These are phyloP conservation scores for Tricholoma furcatifolium DNA, from an alignment of 768 basidiomycete genomes.

Conservation along the genomic window DNA sequence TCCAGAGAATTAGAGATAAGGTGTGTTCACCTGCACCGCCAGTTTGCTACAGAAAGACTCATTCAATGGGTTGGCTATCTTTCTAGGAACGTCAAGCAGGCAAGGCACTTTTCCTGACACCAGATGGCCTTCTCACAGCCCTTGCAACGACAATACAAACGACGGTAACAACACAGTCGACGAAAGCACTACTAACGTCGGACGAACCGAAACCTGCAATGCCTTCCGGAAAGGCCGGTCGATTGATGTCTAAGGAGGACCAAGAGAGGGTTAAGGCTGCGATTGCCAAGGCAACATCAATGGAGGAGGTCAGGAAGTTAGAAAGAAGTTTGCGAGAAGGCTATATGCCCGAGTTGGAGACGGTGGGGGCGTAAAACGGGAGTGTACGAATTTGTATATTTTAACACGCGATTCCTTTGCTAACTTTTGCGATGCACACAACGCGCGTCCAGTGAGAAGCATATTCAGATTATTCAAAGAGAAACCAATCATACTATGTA, in stretches of 20 bases:
- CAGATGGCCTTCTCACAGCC: conserved; percentile 73
- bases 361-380: conserved; percentile 65
- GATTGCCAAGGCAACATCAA: conserved; percentile 86
- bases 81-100: conserved; percentile 77
- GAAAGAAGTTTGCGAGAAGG: conserved; percentile 85
- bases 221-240: conserved; percentile 67
- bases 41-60: conserved; percentile 23
- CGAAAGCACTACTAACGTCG: conserved; percentile 62
- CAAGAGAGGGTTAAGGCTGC: conserved; percentile 84
- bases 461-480: conserved; percentile 9
- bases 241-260: conserved; percentile 90
- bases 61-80: conserved; percentile 18
- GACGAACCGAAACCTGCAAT: conserved; percentile 75
- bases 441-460: conserved; percentile 9
- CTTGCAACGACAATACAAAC: conserved; percentile 78
- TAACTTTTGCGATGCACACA: conserved; percentile 11
- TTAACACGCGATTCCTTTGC: conserved; percentile 16
- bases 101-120: conserved; percentile 75
- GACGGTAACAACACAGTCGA: conserved; percentile 63
- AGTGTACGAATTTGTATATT: conserved; percentile 30
- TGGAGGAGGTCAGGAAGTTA: conserved; percentile 83
- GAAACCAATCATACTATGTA: neutral
- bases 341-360: conserved; percentile 75
- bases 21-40: conserved; percentile 56
- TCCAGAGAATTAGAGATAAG: conserved; percentile 93